Base-by-base conservation (phyloP, 176 grass and related monocot genomes). In the Phoenix roebelenii region DNA sequence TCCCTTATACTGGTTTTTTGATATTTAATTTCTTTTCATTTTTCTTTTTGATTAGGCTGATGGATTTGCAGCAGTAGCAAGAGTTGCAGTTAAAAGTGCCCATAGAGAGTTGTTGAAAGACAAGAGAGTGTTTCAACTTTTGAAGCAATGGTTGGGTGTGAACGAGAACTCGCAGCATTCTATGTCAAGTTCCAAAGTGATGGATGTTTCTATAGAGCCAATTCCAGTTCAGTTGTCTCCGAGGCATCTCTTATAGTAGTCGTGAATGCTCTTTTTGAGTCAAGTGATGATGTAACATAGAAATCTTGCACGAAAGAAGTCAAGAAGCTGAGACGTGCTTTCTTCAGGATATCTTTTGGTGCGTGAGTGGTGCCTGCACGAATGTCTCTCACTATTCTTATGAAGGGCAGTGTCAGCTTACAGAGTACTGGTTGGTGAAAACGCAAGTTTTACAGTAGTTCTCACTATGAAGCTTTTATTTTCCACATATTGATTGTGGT, bases 41-140 rank as follows among this genome's bases (percentile, higher is more conserved):
- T 53, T 28, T 30, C 35, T 55, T 50, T 15, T 68, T 52, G 55
- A 57, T 63, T 3, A 97, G 92, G 92, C 92, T 66, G 92, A 97
- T 73, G 87, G 92, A 18, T 85, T 91, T 57, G 32, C 51, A 22
- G 87, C 92, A 0, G 77, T 74, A 58, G 80, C 77, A 75, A 97
- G 87, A 70, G 78, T 88, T 25, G 87, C 87, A 15, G 22, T 97
- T 69, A 49, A 75, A 19, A 76, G 65, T 1, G 75, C 72, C 61
- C 92, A 97, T 61, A 61, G 92, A 18, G 83, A 75, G 32, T 76
- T 91, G 3, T 69, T 97, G 44, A 79, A 66, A 0, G 83, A 97
- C 2, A 72, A 90, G 58, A 77, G 74, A 23, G 81, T 97, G 25
- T 73, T 97, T 18, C 32, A 75, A 61, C 70, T 91, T 69, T 26